These are phyloP conservation scores for Melaleuca alternifolia DNA, from an alignment of 345 rosid genomes.

Conservation along the genomic window DNA sequence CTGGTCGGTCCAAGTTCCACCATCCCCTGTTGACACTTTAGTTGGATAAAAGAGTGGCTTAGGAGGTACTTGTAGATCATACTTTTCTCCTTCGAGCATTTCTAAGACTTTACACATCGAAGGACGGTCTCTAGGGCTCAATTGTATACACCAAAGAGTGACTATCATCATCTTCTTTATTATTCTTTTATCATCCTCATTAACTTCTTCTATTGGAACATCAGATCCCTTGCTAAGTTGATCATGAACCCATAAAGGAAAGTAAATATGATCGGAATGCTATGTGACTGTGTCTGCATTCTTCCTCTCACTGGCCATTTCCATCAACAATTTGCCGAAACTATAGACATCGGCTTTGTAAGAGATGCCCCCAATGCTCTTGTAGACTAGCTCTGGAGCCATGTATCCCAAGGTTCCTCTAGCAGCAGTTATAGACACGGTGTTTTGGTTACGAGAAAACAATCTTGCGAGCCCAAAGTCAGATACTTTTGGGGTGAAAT, in stretches of 20 bases:
- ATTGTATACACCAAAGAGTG: not conserved
- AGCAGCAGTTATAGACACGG: rapidly evolving
- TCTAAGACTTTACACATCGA: not conserved
- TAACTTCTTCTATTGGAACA: rapidly evolving
- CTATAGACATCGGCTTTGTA: not conserved
- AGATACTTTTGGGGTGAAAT: not conserved
- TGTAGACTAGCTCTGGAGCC: not conserved
- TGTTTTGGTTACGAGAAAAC: rapidly evolving
- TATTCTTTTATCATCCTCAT: rapidly evolving
- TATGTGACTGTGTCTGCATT: rapidly evolving
- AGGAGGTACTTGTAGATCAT: not conserved
- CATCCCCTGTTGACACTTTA: not conserved
- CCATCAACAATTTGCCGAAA: not conserved
- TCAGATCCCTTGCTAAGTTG: not conserved
- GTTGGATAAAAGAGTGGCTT: too few relatives aligned
- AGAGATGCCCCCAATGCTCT: not conserved
- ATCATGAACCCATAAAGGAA: not conserved
- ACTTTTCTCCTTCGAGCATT: not conserved
- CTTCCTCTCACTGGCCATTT: not conserved
- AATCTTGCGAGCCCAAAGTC: not conserved
- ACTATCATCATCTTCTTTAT: not conserved
- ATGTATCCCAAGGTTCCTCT: not conserved
- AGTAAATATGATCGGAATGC: rapidly evolving
- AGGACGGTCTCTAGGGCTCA: not conserved
- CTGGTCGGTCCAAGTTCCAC: not conserved